Evolutionary conservation across 805 yeast genomes (phyloP), one percentile per base, ranked within the genome.

Genomic region (Saturnispora kantuleensis): DNA sequence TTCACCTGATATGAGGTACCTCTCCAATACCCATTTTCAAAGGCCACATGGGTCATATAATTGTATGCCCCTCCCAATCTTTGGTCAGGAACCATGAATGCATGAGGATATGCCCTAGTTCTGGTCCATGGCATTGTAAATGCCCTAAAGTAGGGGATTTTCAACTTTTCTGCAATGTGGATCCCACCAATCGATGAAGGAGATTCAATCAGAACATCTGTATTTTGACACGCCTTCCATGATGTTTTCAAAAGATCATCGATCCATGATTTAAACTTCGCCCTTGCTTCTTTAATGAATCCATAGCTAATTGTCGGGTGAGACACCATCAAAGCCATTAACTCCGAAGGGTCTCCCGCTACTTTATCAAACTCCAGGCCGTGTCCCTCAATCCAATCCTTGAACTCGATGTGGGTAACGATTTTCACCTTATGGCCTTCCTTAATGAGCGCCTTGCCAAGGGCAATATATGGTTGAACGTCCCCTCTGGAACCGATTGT

Each of bases 91-190:
- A 86, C 95, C 58, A 89, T 78, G 51, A 90, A 88, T 0, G 97
- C 97, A 68, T 90, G 97, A 1, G 97, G 97, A 58, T 90, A 90
- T 0, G 96, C 95, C 52, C 95, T 71, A 1, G 97, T 89, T 49
- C 95, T 67, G 0, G 97, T 86, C 97, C 97, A 90, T 0, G 97
- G 97, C 97, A 90, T 90, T 0, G 97, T 90, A 59, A 90, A 90
- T 0, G 97, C 97, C 55, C 97, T 71, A 67, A 85, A 84, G 59
- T 90, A 90, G 0, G 97, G 95, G 46, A 90, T 83, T 16, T 79
- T 76, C 47, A 90, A 63, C 1, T 94, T 95, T 60, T 90, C 97
- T 3, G 97, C 96, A 46, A 90, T 84, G 56, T 90, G 97, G 39
- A 89, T 76, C 9, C 97, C 97, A 12, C 84, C 89, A 89, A 90